Percentiles rank a stretch among this genome's conserved stretches.
phyloP scores from a whole-genome alignment of 257 asterid species.

The Lycium barbarum region DNA sequence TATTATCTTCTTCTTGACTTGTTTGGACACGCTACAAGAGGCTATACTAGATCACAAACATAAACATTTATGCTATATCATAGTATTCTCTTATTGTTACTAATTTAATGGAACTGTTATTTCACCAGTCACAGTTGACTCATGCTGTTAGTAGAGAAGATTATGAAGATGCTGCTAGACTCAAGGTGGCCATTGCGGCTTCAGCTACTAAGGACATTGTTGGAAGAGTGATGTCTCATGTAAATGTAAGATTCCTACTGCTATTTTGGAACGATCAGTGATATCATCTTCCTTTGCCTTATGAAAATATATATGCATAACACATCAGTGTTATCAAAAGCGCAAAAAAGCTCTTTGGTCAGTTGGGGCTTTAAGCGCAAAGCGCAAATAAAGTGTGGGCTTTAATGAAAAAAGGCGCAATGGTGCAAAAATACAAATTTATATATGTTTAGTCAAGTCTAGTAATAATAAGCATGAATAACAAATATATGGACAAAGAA shows the following conservation, averaged over 20 bases:
- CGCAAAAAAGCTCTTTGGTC: too few species aligned
- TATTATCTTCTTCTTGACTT: neutral
- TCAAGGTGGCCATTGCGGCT: conserved; percentile 97
- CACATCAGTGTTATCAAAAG: too few species aligned
- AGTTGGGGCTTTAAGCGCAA: too few species aligned
- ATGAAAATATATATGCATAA: neutral
- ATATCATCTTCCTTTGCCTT: conserved; percentile 11
- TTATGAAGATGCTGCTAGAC: conserved; percentile 88
- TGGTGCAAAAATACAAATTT: too few species aligned
- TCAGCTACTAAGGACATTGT: conserved; percentile 82
- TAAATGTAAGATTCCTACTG: conserved; percentile 57
- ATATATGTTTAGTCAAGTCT: too few species aligned
- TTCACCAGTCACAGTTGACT: conserved; percentile 73
- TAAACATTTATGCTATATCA: neutral
- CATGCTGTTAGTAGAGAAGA: conserved; percentile 76
- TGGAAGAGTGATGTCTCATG: conserved; percentile 81
- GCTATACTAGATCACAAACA: neutral
- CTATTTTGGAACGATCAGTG: neutral
- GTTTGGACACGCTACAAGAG: conserved; percentile 14
- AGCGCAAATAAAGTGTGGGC: too few species aligned
- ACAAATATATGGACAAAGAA: too few species aligned
- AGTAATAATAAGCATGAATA: too few species aligned
- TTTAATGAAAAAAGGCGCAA: too few species aligned
- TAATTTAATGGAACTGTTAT: conserved; percentile 18
- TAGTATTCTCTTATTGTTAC: neutral